These are phyloP conservation scores for Monosporascus sp. DNA, from an alignment of 2,329 filamentous ascomycete species.

Conservation along the genomic window DNA sequence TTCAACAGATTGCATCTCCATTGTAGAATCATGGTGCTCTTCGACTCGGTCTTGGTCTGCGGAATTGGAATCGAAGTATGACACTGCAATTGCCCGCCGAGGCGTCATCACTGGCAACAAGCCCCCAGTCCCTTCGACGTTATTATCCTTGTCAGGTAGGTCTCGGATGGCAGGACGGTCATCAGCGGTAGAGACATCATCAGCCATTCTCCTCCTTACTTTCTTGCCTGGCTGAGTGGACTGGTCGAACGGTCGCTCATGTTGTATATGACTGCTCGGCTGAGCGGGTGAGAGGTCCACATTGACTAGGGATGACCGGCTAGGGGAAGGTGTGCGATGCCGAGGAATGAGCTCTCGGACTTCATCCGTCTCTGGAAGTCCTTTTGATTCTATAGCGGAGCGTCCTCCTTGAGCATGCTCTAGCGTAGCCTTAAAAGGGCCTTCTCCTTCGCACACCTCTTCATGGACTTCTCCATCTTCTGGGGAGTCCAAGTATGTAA, in stretches of 20 bases:
- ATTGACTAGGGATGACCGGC: conserved; percentile 8
- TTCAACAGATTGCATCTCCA: not conserved
- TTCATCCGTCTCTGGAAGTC: conserved; percentile 5
- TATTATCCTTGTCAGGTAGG: not conserved
- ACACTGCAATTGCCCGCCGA: conserved; percentile 10
- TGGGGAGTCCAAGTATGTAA: conserved; percentile 9
- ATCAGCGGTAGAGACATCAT: conserved; percentile 19
- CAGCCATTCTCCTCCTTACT: conserved; percentile 22
- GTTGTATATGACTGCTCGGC: conserved; percentile 28
- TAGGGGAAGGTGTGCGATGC: conserved; percentile 12
- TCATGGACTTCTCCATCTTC: conserved; percentile 3
- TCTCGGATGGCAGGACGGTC: conserved; percentile 15
- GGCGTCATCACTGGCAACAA: conserved; percentile 11
- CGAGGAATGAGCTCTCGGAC: conserved; percentile 5
- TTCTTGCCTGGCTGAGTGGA: conserved; percentile 31
- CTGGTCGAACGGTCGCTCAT: conserved; percentile 33
- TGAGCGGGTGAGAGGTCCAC: conserved; percentile 30
- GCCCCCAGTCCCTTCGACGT: conserved; percentile 4
- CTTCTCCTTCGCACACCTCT: conserved; percentile 4
- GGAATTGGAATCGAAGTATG: conserved; percentile 11
- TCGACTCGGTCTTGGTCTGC: conserved; percentile 1
- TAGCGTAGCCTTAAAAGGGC: conserved; percentile 1
- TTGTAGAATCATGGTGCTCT: conserved; percentile 1
- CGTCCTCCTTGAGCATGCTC: conserved; percentile 6
- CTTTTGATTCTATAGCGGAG: conserved; percentile 2